A percentile compares a stretch with the other conserved stretches of the same genome.
Conservation (phyloP, 2,329 filamentous ascomycete species). For the Pseudogymnoascus sp. region DNA sequence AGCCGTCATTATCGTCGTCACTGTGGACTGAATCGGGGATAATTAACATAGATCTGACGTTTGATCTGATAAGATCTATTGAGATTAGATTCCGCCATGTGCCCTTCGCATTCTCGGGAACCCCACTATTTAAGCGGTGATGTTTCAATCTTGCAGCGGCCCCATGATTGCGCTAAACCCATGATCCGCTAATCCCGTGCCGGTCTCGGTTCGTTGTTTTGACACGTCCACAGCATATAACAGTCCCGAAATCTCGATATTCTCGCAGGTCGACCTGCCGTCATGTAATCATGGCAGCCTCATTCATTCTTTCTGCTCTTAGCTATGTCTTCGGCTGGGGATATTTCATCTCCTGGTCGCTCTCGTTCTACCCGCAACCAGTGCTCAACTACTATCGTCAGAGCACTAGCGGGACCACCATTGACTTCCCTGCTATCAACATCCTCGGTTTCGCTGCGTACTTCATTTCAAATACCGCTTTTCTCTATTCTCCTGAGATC, state of each 20-base stretch:
- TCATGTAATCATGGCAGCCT: constrained; percentile 18
- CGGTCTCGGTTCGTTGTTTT: neutral
- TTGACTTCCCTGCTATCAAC: constrained; percentile 81
- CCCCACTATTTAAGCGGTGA: neutral
- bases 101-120: neutral
- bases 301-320: constrained; percentile 39
- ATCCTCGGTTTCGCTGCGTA: constrained; percentile 66
- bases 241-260: neutral
- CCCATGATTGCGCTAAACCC: neutral
- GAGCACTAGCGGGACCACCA: constrained; percentile 74
- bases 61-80: neutral
- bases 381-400: constrained; percentile 70
- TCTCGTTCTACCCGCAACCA: constrained; percentile 89
- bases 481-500: constrained; percentile 73
- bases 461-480: constrained; percentile 62
- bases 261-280: neutral
- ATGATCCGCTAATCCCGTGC: neutral
- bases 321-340: constrained; percentile 65
- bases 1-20: constrained; percentile 7
- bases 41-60: neutral
- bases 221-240: neutral
- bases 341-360: constrained; percentile 71
- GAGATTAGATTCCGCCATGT: neutral
- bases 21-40: neutral
- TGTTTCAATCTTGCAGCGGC: neutral